These are phyloP conservation scores for Komagataella kurtzmanii DNA, from an alignment of 805 yeast genomes.

Conservation along the genomic window DNA sequence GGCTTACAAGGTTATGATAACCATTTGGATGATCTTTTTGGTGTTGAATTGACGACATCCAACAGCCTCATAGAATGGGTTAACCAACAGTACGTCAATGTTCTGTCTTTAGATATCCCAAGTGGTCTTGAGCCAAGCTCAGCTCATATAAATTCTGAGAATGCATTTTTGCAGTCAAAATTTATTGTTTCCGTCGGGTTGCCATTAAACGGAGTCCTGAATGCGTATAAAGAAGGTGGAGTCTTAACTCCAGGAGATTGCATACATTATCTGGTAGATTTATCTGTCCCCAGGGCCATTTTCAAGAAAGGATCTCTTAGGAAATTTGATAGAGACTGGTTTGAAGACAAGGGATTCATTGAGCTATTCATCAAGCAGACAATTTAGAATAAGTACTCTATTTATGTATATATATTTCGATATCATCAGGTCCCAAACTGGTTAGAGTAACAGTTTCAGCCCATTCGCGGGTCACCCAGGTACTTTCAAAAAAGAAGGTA, in stretches of 20 bases:
- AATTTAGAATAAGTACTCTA: slow-evolving; percentile 9
- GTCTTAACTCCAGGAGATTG: slow-evolving; percentile 32
- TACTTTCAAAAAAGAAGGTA: neutral
- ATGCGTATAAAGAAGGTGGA: slow-evolving; percentile 42
- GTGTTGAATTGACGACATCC: slow-evolving; percentile 25
- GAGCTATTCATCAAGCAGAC: slow-evolving; percentile 8
- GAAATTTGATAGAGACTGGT: slow-evolving; percentile 28
- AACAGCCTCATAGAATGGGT: slow-evolving; percentile 52
- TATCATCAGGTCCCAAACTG: neutral
- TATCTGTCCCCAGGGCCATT: slow-evolving; percentile 54
- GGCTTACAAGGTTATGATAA: slow-evolving; percentile 78
- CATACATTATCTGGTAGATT: slow-evolving; percentile 49
- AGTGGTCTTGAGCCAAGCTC: slow-evolving; percentile 78
- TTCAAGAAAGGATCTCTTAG: slow-evolving; percentile 29
- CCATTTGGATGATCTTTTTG: slow-evolving; percentile 44
- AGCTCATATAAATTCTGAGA: slow-evolving; percentile 31
- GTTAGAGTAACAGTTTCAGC: neutral
- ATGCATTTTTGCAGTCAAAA: slow-evolving; percentile 26
- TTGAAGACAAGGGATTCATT: slow-evolving; percentile 3
- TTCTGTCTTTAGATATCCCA: slow-evolving; percentile 67
- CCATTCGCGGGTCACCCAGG: neutral
- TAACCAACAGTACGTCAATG: slow-evolving; percentile 31
- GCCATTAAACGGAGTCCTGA: slow-evolving; percentile 51
- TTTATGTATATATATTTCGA: neutral
- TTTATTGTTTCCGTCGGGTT: slow-evolving; percentile 62